These are phyloP conservation scores for Parachaetomium inaequale DNA, from an alignment of 495 filamentous ascomycete genomes.

Conservation along the genomic window DNA sequence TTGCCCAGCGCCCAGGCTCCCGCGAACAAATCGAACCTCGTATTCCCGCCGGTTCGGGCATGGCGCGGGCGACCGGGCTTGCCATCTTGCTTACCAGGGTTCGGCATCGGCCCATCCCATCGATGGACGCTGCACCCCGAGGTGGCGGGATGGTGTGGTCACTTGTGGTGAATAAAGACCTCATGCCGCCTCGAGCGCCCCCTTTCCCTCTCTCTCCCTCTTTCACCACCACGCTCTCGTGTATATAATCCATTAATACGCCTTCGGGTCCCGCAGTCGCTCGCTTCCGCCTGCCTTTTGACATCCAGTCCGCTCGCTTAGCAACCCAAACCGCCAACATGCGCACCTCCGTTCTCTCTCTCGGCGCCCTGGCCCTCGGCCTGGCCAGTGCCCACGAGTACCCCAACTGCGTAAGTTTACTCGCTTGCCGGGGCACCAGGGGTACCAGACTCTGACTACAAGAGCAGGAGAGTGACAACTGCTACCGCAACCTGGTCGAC, in stretches of 20 bases:
- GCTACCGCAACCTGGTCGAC: conserved; percentile 34
- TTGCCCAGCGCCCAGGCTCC: conserved; percentile 2
- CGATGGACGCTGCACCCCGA: background rate
- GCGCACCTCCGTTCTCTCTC: conserved; percentile 22
- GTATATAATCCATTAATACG: conserved; percentile 8
- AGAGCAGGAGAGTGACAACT: conserved; percentile 31
- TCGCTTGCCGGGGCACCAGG: no score
- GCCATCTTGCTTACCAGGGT: background rate
- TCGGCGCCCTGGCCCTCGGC: conserved; percentile 27
- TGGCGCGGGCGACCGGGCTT: background rate
- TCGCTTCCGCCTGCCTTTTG: conserved; percentile 18
- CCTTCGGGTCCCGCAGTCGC: conserved; percentile 20
- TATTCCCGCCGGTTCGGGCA: conserved; percentile 13
- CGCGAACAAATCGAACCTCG: conserved; percentile 5
- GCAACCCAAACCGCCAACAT: conserved; percentile 11
- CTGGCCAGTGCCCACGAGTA: conserved; percentile 27
- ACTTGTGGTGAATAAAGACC: conserved; percentile 9
- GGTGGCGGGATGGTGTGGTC: background rate
- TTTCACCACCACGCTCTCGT: background rate
- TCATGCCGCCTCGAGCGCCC: background rate
- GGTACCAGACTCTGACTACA: conserved; percentile 6
- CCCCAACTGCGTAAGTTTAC: conserved; percentile 32
- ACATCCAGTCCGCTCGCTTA: conserved; percentile 12
- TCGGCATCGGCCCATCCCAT: conserved; percentile 8
- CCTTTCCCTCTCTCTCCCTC: background rate